A percentile compares a stretch with the other conserved stretches of the same genome.
phyloP scores from a whole-genome alignment of 2,329 filamentous ascomycete species.

The Trichoderma sp. region DNA sequence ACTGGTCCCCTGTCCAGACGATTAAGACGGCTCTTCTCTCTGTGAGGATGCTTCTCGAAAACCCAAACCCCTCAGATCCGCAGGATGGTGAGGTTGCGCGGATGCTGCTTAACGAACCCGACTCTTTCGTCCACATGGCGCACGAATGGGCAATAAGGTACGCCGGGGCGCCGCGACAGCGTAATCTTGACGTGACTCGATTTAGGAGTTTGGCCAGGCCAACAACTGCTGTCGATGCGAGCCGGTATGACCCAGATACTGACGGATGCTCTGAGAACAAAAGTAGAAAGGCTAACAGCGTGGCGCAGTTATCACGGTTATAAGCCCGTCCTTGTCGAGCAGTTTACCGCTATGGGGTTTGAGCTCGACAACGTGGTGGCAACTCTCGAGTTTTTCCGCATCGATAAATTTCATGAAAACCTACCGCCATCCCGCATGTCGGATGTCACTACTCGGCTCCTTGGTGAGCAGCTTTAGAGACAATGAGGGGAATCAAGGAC shows the following conservation, averaged over 20 bases:
- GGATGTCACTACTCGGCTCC: conserved; percentile 79
- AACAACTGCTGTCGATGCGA: conserved; percentile 21
- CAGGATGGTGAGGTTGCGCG: conserved; percentile 93
- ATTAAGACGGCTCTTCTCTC: conserved; percentile 95
- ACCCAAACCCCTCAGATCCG: conserved; percentile 91
- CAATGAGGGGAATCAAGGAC: neutral
- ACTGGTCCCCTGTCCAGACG: conserved; percentile 94
- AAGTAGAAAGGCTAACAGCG: neutral
- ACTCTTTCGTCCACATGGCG: conserved; percentile 75
- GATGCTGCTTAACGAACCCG: conserved; percentile 78
- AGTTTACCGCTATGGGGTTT: conserved; percentile 90
- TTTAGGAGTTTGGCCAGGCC: conserved; percentile 52
- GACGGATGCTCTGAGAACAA: neutral
- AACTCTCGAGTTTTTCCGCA: conserved; percentile 76
- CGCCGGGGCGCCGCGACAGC: conserved; percentile 65
- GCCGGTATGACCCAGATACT: conserved; percentile 29
- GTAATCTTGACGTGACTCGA: conserved; percentile 36
- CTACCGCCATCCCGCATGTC: conserved; percentile 81
- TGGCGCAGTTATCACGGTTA: conserved; percentile 77
- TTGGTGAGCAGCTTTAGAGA: conserved; percentile 63
- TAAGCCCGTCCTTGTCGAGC: conserved; percentile 75
- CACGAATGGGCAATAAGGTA: conserved; percentile 86
- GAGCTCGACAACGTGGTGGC: conserved; percentile 80
- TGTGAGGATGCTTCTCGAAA: conserved; percentile 86
- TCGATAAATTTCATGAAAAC: conserved; percentile 74